phyloP scores from a whole-genome alignment of 2,329 filamentous ascomycete species.

The Penicillium oxalicum region DNA sequence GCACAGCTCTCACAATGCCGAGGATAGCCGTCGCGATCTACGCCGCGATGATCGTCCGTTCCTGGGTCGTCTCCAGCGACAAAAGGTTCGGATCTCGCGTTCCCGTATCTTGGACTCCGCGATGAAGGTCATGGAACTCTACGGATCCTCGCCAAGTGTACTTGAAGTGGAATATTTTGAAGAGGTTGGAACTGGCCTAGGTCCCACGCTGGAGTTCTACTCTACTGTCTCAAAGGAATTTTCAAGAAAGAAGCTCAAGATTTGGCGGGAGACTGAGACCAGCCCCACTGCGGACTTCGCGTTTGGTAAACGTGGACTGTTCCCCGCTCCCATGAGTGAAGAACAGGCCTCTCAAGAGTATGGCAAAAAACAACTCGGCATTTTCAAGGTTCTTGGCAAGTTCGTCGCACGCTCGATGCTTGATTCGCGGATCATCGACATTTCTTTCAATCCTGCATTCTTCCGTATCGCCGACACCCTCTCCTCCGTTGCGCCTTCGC shows the following conservation, averaged over 20 bases:
- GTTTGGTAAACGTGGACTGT: conserved; percentile 76
- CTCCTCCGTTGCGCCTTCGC: conserved; percentile 66
- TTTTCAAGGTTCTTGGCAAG: conserved; percentile 92
- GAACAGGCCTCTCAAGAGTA: conserved; percentile 68
- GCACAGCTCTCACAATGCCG: conserved; percentile 82
- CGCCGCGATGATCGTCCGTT: conserved; percentile 84
- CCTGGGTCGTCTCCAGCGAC: conserved; percentile 82
- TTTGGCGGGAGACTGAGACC: conserved; percentile 89
- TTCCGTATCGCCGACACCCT: conserved; percentile 81
- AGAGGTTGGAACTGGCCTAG: conserved; percentile 92
- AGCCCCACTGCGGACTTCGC: conserved; percentile 70
- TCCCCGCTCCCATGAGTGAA: conserved; percentile 82
- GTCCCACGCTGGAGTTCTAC: conserved; percentile 95
- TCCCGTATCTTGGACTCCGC: conserved; percentile 94
- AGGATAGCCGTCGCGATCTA: conserved; percentile 73
- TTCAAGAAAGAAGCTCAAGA: conserved; percentile 90
- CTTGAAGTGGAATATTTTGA: conserved; percentile 98
- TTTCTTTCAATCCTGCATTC: conserved; percentile 95
- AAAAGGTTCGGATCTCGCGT: conserved; percentile 96
- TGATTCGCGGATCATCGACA: conserved; percentile 93
- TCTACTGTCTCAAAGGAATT: conserved; percentile 96
- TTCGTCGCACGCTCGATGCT: conserved; percentile 98
- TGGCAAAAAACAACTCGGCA: conserved; percentile 77
- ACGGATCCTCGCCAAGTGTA: conserved; percentile 92
- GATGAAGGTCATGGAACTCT: conserved; percentile 97